phyloP scores from a whole-genome alignment of 257 asterid genomes.

The Salvia hispanica region DNA sequence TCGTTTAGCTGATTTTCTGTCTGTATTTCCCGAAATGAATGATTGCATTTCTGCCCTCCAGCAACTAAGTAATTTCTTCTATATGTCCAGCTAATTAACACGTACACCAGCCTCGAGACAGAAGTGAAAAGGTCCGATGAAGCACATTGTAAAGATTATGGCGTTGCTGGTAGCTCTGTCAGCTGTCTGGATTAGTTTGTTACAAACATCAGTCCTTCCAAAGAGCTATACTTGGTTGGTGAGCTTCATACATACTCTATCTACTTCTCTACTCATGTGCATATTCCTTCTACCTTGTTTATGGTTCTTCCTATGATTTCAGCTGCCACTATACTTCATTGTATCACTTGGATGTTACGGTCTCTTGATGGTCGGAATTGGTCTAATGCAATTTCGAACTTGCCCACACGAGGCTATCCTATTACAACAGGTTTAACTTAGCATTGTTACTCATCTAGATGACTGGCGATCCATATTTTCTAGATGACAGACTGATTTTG shows the following conservation, averaged over 20 bases:
- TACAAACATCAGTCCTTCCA: constrained; percentile 62
- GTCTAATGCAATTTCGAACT: constrained; percentile 73
- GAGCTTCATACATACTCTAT: constrained; percentile 37
- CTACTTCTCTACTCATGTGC: not conserved
- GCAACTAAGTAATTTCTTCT: not conserved
- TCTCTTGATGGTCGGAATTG: constrained; percentile 77
- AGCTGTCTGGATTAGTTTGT: constrained; percentile 70
- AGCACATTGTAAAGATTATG: constrained; percentile 74
- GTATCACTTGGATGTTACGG: constrained; percentile 84
- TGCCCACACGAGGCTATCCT: constrained; percentile 81
- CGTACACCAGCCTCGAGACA: constrained; percentile 7
- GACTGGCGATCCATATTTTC: not conserved
- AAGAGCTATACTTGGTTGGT: constrained; percentile 76
- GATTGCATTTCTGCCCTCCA: not conserved
- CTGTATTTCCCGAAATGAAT: not conserved
- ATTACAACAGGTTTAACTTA: constrained; percentile 57
- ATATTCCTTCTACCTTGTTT: not conserved
- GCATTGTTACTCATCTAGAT: not conserved
- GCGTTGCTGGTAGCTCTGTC: constrained; percentile 55
- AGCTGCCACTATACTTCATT: constrained; percentile 73
- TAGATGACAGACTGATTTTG: not conserved
- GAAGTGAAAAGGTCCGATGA: constrained; percentile 53
- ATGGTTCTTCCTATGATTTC: constrained; percentile 10
- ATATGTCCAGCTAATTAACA: constrained; percentile 11
- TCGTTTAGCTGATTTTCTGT: not conserved